Evolutionary conservation across 2,329 filamentous ascomycete species (phyloP), one percentile per base, ranked within the genome.

Genomic region (Didymella segeticola): DNA sequence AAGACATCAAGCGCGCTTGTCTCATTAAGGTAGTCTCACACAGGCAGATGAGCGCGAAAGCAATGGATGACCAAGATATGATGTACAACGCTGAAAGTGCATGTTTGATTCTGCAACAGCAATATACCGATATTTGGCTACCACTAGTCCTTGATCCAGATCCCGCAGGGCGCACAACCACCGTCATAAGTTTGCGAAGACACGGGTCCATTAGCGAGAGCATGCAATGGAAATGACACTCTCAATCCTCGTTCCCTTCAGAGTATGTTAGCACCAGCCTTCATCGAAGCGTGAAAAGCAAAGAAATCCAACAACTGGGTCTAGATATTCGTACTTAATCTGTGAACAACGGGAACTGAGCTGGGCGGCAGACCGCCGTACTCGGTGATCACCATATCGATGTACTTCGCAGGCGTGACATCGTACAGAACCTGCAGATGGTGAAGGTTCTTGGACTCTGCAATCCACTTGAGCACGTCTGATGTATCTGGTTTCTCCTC

Each of bases 331-430:
- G 70, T 75, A 66, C 73, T 75, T 59, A 87, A 76, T 47, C 87
- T 80, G 76, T 89, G 85, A 48, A 89, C 84, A 41, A 88, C 86
- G 10, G 92, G 89, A 34, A 97, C 92, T 7, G 91, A 92, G 66
- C 89, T 93, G 0, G 92, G 90, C 43, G 92, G 90, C 58, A 96
- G 83, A 67, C 86, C 90, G 34, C 93, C 95, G 71, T 93, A 87
- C 77, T 99, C 95, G 3, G 92, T 97, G 43, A 98, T 86, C 33
- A 99, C 88, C 75, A 93, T 89, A 31, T 90, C 88, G 61, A 98
- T 87, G 68, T 91, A 93, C 66, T 91, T 89, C 4, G 91, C 90
- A 12, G 89, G 89, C 1, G 95, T 99, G 41, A 93, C 90, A 73
- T 99, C 95, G 70, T 96, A 97, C 76, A 98, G 86, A 56, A 97